Evolutionary conservation across 2,329 filamentous ascomycete species (phyloP).

Genomic region (Hansfordia pulvinata): DNA sequence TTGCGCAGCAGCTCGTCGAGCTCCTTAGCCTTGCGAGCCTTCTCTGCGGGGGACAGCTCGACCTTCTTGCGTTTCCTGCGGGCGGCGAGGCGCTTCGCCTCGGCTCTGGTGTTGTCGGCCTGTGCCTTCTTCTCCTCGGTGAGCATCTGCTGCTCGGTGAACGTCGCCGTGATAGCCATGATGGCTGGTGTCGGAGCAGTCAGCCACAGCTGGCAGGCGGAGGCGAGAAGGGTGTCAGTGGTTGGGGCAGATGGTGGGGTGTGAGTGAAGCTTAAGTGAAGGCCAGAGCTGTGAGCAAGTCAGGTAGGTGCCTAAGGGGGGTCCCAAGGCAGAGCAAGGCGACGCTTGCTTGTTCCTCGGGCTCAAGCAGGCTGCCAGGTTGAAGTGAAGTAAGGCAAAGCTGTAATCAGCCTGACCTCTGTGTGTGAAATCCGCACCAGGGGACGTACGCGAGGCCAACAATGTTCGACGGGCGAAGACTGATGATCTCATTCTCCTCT

Average conservation of each 20-base stretch:
- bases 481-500: conserved; percentile 14
- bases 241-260: no score
- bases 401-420: conserved; percentile 1
- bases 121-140: conserved; percentile 31
- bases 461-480: conserved; percentile 5
- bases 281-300: no score
- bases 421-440: background rate
- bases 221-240: no score
- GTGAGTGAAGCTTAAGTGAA: no score
- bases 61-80: conserved; percentile 28
- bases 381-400: conserved; percentile 1
- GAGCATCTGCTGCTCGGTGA: conserved; percentile 17
- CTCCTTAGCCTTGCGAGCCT: conserved; percentile 43
- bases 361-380: conserved; percentile 9
- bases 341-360: no score
- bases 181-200: conserved; percentile 5
- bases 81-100: conserved; percentile 26
- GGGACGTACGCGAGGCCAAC: conserved; percentile 3
- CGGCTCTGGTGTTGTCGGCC: conserved; percentile 31
- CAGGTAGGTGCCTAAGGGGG: no score
- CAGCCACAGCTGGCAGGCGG: no score
- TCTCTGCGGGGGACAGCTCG: conserved; percentile 34
- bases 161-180: conserved; percentile 12
- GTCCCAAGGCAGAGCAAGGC: no score
- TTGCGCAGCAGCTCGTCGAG: conserved; percentile 45